phyloP scores from a whole-genome alignment of 495 filamentous ascomycete genomes.

The Penicillium fimorum region DNA sequence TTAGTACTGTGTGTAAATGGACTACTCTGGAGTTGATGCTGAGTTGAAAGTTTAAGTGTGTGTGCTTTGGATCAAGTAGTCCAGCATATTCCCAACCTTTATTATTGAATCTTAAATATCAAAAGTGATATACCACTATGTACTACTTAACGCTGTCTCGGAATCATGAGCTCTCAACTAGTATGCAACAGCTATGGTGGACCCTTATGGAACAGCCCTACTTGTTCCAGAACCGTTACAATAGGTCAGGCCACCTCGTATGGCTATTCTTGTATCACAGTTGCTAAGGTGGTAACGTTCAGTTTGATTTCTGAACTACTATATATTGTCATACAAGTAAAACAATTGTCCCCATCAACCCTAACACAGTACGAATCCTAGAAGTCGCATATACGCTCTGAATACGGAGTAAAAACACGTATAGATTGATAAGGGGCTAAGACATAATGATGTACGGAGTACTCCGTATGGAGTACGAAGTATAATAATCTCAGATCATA shows the following conservation, averaged over 20 bases:
- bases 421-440: background rate
- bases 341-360: background rate
- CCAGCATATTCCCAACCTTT: background rate
- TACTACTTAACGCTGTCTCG: background rate
- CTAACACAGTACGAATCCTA: background rate
- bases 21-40: background rate
- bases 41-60: background rate
- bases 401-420: background rate
- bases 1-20: background rate
- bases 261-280: constrained; percentile 2
- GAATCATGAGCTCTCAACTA: background rate
- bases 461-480: too few species aligned
- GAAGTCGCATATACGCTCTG: background rate
- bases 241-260: constrained; percentile 16
- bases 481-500: background rate
- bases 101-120: background rate
- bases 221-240: constrained; percentile 15
- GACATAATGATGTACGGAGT: background rate
- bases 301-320: background rate
- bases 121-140: background rate
- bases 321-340: background rate
- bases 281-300: background rate
- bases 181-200: constrained; percentile 11
- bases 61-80: background rate
- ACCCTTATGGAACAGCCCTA: constrained; percentile 18